Evolutionary conservation across 2,329 filamentous ascomycete genomes (phyloP), one percentile per base, ranked within the genome.

Genomic region (Plectosphaerella sp.): DNA sequence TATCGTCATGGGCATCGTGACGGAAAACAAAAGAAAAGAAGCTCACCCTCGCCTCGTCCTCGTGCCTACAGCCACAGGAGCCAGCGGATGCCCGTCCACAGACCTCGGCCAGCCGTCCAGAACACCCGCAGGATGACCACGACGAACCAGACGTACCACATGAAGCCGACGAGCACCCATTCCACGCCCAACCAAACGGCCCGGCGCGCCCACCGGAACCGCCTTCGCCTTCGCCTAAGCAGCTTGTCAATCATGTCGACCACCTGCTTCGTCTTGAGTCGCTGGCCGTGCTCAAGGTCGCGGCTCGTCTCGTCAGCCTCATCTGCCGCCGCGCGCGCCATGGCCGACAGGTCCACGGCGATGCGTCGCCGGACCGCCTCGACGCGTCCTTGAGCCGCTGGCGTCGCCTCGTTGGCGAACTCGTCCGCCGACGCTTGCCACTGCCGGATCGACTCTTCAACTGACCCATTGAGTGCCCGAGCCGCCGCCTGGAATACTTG

Each of bases 111-210:
- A 1, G 87, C 60, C 11, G 85, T 84, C 54, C 84, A 73, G 36
- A 88, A 71, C 14, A 89, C 68, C 54, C 89, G 82, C 49, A 88
- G 75, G 22, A 93, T 75, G 66, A 91, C 88, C 22, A 97, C 92
- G 35, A 96, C 75, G 54, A 95, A 83, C 91, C 93, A 97, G 15
- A 95, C 86, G 69, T 88, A 91, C 91, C 94, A 97, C 85, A 97
- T 90, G 60, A 95, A 82, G 4, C 88, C 89, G 39, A 97, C 84
- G 16, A 97, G 78, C 48, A 84, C 73, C 91, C 91, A 97, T 74
- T 97, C 93, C 15, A 97, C 82, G 18, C 87, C 71, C 51, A 91
- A 83, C 80, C 91, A 97, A 14, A 90, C 86, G 1, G 84, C 83
- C 14, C 89, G 77, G 39, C 90, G 77, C 22, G 91, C 69, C 84